A percentile compares a stretch with the other conserved stretches of the same genome.
These are phyloP conservation scores for Apophysomyces elegans DNA, from an alignment of 371 early-diverging fungal species.

Conservation along the genomic window DNA sequence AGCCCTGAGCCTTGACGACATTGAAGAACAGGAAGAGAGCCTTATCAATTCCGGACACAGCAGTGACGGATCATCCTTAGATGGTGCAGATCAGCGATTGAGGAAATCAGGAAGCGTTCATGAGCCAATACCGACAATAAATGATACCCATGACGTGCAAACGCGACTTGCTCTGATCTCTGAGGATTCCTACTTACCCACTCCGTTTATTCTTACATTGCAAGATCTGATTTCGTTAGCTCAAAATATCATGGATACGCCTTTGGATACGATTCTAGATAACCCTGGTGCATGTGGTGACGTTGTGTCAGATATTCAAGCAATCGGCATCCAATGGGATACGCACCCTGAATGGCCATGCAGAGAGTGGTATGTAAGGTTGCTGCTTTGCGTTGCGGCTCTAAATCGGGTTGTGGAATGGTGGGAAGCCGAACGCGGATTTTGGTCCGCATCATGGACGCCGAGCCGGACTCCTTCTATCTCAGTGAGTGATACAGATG, in stretches of 20 bases:
- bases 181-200: constrained; percentile 63
- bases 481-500: constrained; percentile 20
- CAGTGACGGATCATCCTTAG: neutral
- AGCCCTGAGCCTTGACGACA: constrained; percentile 19
- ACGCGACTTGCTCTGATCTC: constrained; percentile 55
- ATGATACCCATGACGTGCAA: constrained; percentile 29
- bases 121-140: neutral
- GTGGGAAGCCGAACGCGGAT: constrained; percentile 64
- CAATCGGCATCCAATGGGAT: constrained; percentile 56
- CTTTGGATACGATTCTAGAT: constrained; percentile 55
- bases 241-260: constrained; percentile 61
- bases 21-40: constrained; percentile 27
- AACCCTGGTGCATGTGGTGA: constrained; percentile 57
- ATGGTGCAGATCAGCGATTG: neutral
- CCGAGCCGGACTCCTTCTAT: constrained; percentile 13
- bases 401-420: constrained; percentile 64
- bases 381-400: constrained; percentile 60
- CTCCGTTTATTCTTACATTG: constrained; percentile 61
- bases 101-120: neutral
- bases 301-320: constrained; percentile 56
- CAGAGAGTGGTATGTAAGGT: constrained; percentile 58
- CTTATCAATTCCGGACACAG: neutral
- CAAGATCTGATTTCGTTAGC: constrained; percentile 63
- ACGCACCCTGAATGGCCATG: constrained; percentile 63
- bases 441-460: constrained; percentile 36